phyloP scores from a whole-genome alignment of 495 filamentous ascomycete species.

The Pyronema omphalodes region DNA sequence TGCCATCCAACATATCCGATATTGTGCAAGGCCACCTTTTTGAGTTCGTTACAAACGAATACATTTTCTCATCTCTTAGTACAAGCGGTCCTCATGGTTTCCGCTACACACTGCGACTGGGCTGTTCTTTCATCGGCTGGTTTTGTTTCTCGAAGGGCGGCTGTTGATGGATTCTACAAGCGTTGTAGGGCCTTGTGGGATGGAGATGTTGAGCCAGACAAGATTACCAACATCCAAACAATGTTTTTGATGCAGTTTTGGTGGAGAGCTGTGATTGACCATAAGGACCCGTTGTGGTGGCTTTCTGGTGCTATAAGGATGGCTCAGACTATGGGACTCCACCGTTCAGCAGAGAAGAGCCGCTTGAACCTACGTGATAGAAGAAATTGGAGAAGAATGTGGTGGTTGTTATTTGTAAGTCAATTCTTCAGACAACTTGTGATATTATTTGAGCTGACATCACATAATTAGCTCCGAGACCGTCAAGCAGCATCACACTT shows the following conservation, averaged over 20 bases:
- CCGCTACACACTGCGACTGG: conserved; percentile 9
- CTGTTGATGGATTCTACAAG: conserved; percentile 7
- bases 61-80: conserved; percentile 12
- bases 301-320: conserved; percentile 8
- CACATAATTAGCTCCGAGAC: conserved; percentile 4
- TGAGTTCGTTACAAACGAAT: conserved; percentile 6
- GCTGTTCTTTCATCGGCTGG: conserved; percentile 9
- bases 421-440: background rate
- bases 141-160: conserved; percentile 3
- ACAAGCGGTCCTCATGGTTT: conserved; percentile 9
- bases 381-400: conserved; percentile 6
- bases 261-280: conserved; percentile 9
- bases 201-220: conserved; percentile 11
- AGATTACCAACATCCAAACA: conserved; percentile 7
- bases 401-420: conserved; percentile 12
- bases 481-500: conserved; percentile 7
- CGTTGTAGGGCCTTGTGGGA: conserved; percentile 8
- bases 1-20: conserved; percentile 10
- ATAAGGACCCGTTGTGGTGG: conserved; percentile 12
- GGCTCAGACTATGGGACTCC: conserved; percentile 12
- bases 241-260: conserved; percentile 15
- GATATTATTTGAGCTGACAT: background rate
- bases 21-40: conserved; percentile 2
- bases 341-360: conserved; percentile 1
- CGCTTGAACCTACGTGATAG: conserved; percentile 1